Evolutionary conservation across 805 yeast genomes (phyloP).

Genomic region (Starmerella khaoyaiensis): DNA sequence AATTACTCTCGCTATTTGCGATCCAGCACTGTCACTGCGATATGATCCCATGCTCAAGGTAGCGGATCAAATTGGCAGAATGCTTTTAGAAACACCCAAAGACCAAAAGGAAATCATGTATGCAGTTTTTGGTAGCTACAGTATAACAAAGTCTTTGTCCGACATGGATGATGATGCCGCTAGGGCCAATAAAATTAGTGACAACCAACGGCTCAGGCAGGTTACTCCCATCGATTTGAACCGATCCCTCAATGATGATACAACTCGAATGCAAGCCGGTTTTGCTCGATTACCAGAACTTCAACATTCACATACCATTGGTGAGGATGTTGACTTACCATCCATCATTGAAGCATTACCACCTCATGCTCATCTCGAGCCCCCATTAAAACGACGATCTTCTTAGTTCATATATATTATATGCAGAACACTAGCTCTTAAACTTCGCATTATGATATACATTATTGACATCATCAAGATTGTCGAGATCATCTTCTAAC

Average conservation of each 20-base stretch:
- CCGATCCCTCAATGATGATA: neutral
- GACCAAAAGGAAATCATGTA: slow-evolving; percentile 3
- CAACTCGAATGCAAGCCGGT: too few relatives aligned
- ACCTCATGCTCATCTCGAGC: slow-evolving; percentile 7
- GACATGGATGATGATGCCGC: too few relatives aligned
- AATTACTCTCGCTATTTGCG: slow-evolving; percentile 58
- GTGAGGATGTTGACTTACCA: slow-evolving; percentile 1
- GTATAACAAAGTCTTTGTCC: too few relatives aligned
- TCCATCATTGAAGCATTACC: slow-evolving; percentile 7
- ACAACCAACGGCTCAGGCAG: neutral
- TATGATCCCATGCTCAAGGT: slow-evolving; percentile 37
- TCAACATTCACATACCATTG: neutral
- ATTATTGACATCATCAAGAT: slow-evolving; percentile 71
- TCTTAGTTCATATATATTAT: too few relatives aligned
- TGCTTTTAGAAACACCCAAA: slow-evolving; percentile 21
- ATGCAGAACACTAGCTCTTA: slow-evolving; percentile 29
- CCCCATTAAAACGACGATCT: too few relatives aligned
- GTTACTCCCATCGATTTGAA: neutral
- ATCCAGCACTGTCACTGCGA: slow-evolving; percentile 68
- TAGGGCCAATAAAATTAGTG: neutral
- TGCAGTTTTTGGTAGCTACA: slow-evolving; percentile 10
- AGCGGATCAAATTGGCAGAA: slow-evolving; percentile 28
- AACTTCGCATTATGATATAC: slow-evolving; percentile 46
- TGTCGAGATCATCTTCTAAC: slow-evolving; percentile 51
- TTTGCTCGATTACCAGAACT: too few relatives aligned